Conservation (phyloP, 2,329 filamentous ascomycete genomes). For the Bimuria novae-zelandiae region DNA sequence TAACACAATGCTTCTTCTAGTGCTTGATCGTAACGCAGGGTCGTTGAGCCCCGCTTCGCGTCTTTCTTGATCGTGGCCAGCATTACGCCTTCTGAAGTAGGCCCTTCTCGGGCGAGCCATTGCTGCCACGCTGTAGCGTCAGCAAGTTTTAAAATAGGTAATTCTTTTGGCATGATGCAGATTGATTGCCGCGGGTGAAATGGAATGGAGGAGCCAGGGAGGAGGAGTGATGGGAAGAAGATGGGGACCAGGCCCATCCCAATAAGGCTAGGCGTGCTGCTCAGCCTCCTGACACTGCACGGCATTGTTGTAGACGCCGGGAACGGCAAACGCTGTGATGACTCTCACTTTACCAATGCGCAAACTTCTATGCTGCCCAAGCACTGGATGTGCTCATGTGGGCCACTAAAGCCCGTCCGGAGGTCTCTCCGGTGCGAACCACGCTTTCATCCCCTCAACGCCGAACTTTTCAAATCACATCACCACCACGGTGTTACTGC, state of each 20-base stretch:
- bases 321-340: too few relatives aligned
- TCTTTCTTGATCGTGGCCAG: not conserved
- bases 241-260: too few relatives aligned
- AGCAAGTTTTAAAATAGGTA: not conserved
- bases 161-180: not conserved
- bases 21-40: constrained; percentile 45
- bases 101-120: not conserved
- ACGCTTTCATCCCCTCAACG: too few relatives aligned
- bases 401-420: too few relatives aligned
- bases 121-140: not conserved
- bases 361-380: too few relatives aligned
- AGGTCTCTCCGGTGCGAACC: too few relatives aligned
- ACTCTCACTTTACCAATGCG: too few relatives aligned
- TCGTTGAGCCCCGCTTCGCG: not conserved
- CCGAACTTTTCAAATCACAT: too few relatives aligned
- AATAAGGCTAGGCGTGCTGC: not conserved
- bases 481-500: too few relatives aligned
- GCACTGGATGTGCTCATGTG: too few relatives aligned
- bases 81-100: not conserved
- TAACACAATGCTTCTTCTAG: constrained; percentile 63
- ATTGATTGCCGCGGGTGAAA: not conserved
- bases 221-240: not conserved
- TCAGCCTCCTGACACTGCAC: too few relatives aligned
- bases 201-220: not conserved
- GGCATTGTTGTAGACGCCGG: too few relatives aligned